A percentile compares a stretch with the other conserved stretches of the same genome.
Conservation (phyloP, 495 filamentous ascomycete species). For the Sabuloglossum arenarium region DNA sequence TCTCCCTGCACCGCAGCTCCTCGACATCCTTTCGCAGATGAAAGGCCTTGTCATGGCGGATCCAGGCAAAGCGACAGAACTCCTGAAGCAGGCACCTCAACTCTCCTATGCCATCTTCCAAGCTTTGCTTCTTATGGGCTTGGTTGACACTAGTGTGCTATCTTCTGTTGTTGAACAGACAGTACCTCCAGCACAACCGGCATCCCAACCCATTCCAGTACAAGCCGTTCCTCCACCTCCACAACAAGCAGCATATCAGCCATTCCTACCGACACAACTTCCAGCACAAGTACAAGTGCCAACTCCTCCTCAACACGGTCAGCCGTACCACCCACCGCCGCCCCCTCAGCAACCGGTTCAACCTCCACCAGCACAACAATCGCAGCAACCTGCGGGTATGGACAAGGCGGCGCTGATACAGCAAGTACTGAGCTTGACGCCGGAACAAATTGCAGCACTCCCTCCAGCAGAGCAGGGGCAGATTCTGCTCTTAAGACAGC, state of each 20-base stretch:
- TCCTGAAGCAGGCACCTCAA: slow-evolving; percentile 77
- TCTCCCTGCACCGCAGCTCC: slow-evolving; percentile 69
- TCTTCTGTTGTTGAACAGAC: slow-evolving; percentile 35
- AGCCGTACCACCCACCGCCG: slow-evolving; percentile 22
- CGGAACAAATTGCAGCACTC: slow-evolving; percentile 52
- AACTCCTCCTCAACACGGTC: slow-evolving; percentile 35
- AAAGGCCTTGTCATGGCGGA: slow-evolving; percentile 66
- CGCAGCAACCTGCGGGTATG: slow-evolving; percentile 16
- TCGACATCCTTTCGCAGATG: slow-evolving; percentile 90
- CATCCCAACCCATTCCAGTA: slow-evolving; percentile 5
- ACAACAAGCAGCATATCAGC: slow-evolving; percentile 7
- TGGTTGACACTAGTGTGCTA: slow-evolving; percentile 51
- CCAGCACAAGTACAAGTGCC: slow-evolving; percentile 14
- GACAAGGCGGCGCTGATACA: slow-evolving; percentile 47
- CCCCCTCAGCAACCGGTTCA: slow-evolving; percentile 18
- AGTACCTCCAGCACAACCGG: slow-evolving; percentile 17
- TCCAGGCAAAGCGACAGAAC: slow-evolving; percentile 64
- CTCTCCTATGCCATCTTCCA: slow-evolving; percentile 94
- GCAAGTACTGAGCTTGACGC: slow-evolving; percentile 54
- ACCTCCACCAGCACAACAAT: slow-evolving; percentile 19
- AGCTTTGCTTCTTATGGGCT: slow-evolving; percentile 73
- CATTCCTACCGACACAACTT: background rate
- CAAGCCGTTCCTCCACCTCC: slow-evolving; percentile 8
- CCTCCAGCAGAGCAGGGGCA: slow-evolving; percentile 53
- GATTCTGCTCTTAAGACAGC: slow-evolving; percentile 46